These are phyloP conservation scores for Euphorbia lathyris DNA, from an alignment of 345 rosid species.

Conservation along the genomic window DNA sequence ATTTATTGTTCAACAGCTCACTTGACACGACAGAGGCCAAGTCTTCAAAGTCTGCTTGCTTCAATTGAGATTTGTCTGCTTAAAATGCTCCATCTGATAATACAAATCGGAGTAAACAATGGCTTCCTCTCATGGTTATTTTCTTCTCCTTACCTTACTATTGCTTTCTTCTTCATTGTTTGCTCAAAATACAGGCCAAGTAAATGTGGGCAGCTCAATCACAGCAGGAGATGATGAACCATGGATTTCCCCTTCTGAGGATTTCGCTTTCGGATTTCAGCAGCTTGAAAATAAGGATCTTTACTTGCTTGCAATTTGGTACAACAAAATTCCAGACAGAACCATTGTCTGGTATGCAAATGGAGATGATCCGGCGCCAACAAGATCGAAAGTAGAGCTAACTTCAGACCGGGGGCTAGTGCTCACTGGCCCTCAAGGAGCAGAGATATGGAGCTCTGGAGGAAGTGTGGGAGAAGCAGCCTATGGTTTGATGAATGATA, in stretches of 20 bases:
- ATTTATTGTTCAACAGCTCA: no score
- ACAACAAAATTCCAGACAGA: conserved; percentile 22
- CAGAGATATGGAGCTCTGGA: background rate
- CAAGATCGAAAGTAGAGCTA: conserved; percentile 24
- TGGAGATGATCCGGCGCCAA: conserved; percentile 15
- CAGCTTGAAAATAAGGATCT: conserved; percentile 12
- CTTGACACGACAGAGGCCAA: no score
- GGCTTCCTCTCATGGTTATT: no score
- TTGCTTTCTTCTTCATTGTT: background rate
- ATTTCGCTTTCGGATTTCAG: conserved; percentile 37
- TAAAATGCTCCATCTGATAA: no score
- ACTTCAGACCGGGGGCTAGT: conserved; percentile 23
- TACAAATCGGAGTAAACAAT: no score
- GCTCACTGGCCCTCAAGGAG: conserved; percentile 20
- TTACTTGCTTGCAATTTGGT: conserved; percentile 38
- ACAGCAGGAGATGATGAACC: conserved; percentile 16
- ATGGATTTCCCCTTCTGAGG: conserved; percentile 21
- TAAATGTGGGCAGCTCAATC: background rate
- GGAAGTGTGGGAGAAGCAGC: background rate
- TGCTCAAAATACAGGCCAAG: background rate
- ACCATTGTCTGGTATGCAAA: conserved; percentile 38
- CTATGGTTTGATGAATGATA: conserved; percentile 27
- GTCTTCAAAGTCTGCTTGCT: no score
- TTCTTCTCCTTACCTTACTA: background rate
- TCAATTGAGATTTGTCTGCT: no score